Evolutionary conservation across 2,329 filamentous ascomycete species (phyloP).

Genomic region (Pyrenochaeta sp.): DNA sequence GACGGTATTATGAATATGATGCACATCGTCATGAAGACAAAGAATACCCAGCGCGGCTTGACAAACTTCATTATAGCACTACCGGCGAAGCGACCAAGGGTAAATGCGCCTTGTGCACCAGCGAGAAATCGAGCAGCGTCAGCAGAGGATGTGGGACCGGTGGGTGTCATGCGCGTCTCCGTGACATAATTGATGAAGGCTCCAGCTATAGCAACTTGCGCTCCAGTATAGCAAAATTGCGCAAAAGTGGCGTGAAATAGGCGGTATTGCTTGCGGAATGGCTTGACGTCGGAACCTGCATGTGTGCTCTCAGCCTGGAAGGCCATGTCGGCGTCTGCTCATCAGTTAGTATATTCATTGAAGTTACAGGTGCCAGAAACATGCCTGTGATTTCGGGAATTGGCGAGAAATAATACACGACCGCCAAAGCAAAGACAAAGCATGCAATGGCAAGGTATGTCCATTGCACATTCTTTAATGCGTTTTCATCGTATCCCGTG

Average conservation of each 20-base stretch:
- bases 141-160: slow-evolving; percentile 51
- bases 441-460: slow-evolving; percentile 69
- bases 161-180: slow-evolving; percentile 52
- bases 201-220: slow-evolving; percentile 67
- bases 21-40: slow-evolving; percentile 67
- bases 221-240: slow-evolving; percentile 83
- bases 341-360: background rate
- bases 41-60: slow-evolving; percentile 74
- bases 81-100: slow-evolving; percentile 75
- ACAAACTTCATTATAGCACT: slow-evolving; percentile 71
- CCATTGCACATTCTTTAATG: slow-evolving; percentile 69
- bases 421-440: slow-evolving; percentile 66
- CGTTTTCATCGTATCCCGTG: slow-evolving; percentile 58
- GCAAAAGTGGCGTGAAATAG: slow-evolving; percentile 79
- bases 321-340: slow-evolving; percentile 61
- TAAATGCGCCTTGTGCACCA: slow-evolving; percentile 77
- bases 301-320: slow-evolving; percentile 55
- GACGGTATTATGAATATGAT: slow-evolving; percentile 67
- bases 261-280: slow-evolving; percentile 69
- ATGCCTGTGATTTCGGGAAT: slow-evolving; percentile 63
- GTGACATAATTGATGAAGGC: slow-evolving; percentile 57
- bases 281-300: slow-evolving; percentile 54
- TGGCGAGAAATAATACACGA: slow-evolving; percentile 66
- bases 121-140: slow-evolving; percentile 74
- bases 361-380: background rate